Percentiles rank a stretch among this genome's conserved stretches.
Conservation (phyloP, 345 rosid genomes). For the Populus deltoides region DNA sequence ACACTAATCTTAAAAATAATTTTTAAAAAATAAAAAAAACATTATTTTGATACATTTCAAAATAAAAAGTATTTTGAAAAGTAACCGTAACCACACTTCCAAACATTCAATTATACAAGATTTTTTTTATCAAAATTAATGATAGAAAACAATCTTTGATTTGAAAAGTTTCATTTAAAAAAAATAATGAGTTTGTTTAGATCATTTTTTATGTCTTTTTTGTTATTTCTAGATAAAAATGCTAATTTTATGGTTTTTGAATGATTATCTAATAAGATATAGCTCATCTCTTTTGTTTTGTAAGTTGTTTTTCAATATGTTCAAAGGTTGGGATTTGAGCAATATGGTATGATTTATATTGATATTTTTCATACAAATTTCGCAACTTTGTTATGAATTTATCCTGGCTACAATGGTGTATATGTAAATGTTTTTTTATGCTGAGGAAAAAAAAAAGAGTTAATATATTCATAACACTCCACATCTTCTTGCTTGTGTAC, state of each 20-base stretch:
- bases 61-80: too few species aligned
- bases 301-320: constrained; percentile 44
- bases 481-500: not conserved
- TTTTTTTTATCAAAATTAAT: too few species aligned
- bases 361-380: not conserved
- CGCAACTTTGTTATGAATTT: too few species aligned
- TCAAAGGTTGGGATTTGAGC: constrained; percentile 47
- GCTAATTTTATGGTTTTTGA: constrained; percentile 31
- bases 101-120: too few species aligned
- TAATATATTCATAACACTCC: not conserved
- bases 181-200: not conserved
- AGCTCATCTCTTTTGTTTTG: constrained; percentile 38
- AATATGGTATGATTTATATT: constrained; percentile 58
- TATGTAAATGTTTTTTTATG: not conserved
- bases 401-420: too few species aligned
- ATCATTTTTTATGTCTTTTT: not conserved
- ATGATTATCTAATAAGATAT: constrained; percentile 28
- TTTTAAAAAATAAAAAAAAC: too few species aligned
- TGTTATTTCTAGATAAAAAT: not conserved
- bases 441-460: not conserved
- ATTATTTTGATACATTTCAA: too few species aligned
- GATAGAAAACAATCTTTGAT: too few species aligned
- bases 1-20: too few species aligned
- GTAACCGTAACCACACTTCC: too few species aligned
- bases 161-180: too few species aligned